A percentile compares a stretch with the other conserved stretches of the same genome.
Evolutionary conservation across 805 yeast species (phyloP).

Genomic region (Metschnikowia reukaufii): DNA sequence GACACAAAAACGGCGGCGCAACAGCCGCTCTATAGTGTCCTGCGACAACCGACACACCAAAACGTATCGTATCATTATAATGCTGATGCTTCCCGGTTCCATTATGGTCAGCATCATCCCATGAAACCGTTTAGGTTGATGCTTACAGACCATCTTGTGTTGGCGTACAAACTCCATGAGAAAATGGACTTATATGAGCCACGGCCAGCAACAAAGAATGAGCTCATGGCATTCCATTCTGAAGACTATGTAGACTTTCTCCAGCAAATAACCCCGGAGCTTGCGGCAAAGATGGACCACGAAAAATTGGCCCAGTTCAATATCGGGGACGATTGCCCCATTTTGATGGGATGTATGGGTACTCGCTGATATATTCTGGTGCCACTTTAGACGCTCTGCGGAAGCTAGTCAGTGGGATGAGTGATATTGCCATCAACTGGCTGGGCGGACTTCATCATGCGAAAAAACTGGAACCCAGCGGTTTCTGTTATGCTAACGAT

Average conservation of each 20-base stretch:
- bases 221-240: slow-evolving; percentile 78
- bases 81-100: slow-evolving; percentile 75
- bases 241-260: slow-evolving; percentile 83
- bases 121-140: slow-evolving; percentile 95
- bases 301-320: slow-evolving; percentile 67
- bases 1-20: slow-evolving; percentile 35
- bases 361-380: slow-evolving; percentile 85
- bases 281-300: slow-evolving; percentile 55
- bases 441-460: slow-evolving; percentile 98
- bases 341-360: slow-evolving; percentile 94
- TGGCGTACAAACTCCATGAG: slow-evolving; percentile 80
- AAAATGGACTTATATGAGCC: slow-evolving; percentile 89
- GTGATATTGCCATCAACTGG: slow-evolving; percentile 95
- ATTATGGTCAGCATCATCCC: slow-evolving; percentile 94
- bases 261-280: slow-evolving; percentile 74
- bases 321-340: slow-evolving; percentile 93
- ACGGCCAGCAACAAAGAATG: slow-evolving; percentile 76
- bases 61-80: slow-evolving; percentile 85
- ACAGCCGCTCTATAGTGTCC: slow-evolving; percentile 33
- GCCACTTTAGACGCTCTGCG: slow-evolving; percentile 93
- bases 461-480: slow-evolving; percentile 89
- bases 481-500: slow-evolving; percentile 94
- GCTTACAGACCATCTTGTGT: slow-evolving; percentile 90
- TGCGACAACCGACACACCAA: slow-evolving; percentile 15
- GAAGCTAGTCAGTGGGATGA: slow-evolving; percentile 77